Evolutionary conservation across 257 asterid genomes (phyloP).

Genomic region (Penstemon newberryi): DNA sequence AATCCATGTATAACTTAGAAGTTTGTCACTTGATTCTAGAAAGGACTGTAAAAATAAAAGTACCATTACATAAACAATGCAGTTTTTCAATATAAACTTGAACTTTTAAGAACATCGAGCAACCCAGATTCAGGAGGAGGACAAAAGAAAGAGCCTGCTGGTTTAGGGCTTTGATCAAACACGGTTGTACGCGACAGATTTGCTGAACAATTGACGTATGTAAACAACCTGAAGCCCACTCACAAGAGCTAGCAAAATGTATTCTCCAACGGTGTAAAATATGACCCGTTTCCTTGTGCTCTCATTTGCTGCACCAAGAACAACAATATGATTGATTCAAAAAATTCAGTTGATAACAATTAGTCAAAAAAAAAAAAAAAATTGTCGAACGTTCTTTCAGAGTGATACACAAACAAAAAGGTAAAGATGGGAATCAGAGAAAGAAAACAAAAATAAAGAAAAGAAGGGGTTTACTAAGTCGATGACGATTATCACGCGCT

Average conservation of each 20-base stretch:
- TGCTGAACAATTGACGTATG: conserved; percentile 74
- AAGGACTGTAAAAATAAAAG: neutral
- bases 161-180: conserved; percentile 45
- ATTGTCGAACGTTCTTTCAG: neutral
- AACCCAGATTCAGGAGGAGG: conserved; percentile 5
- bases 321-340: neutral
- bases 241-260: conserved; percentile 55
- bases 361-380: neutral
- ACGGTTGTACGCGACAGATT: conserved; percentile 65
- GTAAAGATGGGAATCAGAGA: conserved; percentile 5
- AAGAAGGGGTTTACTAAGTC: conserved; percentile 56
- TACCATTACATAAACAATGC: conserved; percentile 4
- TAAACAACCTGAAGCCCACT: conserved; percentile 72
- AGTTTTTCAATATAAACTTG: neutral
- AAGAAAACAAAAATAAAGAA: neutral
- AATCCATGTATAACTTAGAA: conserved; percentile 26
- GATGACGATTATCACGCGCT: conserved; percentile 78
- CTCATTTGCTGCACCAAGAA: conserved; percentile 70
- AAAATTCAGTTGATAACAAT: neutral
- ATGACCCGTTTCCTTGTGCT: conserved; percentile 82
- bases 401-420: neutral
- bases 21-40: neutral
- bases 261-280: conserved; percentile 75
- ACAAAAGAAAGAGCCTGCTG: conserved; percentile 3
- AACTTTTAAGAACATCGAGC: conserved; percentile 1